phyloP scores from a whole-genome alignment of 179 eudicot species.

The Gypsophila paniculata region DNA sequence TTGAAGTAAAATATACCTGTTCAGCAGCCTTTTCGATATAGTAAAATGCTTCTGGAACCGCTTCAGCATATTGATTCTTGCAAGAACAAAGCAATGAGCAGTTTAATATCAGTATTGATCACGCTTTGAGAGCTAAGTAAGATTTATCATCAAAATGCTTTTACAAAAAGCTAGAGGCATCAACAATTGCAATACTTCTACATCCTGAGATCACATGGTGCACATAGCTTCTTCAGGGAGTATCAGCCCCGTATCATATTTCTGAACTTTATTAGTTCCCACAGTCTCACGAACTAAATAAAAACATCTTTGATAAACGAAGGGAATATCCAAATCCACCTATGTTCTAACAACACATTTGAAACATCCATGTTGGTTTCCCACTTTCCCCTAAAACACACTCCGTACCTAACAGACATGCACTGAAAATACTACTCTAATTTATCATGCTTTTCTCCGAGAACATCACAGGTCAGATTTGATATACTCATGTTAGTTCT shows the following conservation, averaged over 20 bases:
- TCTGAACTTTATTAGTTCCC: neutral
- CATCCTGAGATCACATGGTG: neutral
- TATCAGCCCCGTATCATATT: neutral
- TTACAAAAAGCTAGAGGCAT: neutral
- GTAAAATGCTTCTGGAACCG: conserved; percentile 18
- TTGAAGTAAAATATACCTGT: conserved; percentile 46
- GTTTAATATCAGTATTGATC: conserved; percentile 1
- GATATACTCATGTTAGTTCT: too few species aligned
- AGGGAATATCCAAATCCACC: neutral
- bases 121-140: conserved; percentile 7
- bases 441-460: neutral
- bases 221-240: neutral
- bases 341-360: neutral
- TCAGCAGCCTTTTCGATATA: conserved; percentile 61
- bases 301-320: neutral
- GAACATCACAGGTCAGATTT: neutral
- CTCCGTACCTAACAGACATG: neutral
- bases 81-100: conserved; percentile 20
- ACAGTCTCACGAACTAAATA: neutral
- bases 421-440: neutral
- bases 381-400: neutral
- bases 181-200: neutral
- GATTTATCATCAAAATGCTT: neutral
- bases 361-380: neutral
- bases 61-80: conserved; percentile 67